These are phyloP conservation scores for Neofusicoccum ribis DNA, from an alignment of 2,329 filamentous ascomycete species.

Conservation along the genomic window DNA sequence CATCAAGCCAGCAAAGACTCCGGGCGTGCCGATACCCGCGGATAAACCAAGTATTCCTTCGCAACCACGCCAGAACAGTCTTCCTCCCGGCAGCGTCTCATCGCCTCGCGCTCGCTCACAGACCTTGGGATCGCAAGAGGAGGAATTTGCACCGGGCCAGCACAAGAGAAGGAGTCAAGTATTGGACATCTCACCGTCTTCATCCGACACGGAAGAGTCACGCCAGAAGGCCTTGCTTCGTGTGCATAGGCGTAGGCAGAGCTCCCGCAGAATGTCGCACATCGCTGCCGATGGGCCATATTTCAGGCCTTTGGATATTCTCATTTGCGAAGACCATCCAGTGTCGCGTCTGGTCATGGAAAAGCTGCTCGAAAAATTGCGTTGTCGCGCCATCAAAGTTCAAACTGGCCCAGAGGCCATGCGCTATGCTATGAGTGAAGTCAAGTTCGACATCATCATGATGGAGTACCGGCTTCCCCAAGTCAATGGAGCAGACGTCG, in stretches of 20 bases:
- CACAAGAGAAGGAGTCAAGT: conserved; percentile 92
- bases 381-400: conserved; percentile 90
- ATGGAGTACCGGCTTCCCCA: conserved; percentile 95
- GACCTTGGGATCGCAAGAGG: conserved; percentile 92
- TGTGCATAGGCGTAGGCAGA: conserved; percentile 91
- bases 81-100: conserved; percentile 36
- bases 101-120: conserved; percentile 75
- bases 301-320: conserved; percentile 87
- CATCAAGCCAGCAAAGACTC: conserved; percentile 48
- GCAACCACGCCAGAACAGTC: conserved; percentile 34
- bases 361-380: conserved; percentile 89
- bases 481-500: conserved; percentile 92
- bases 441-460: conserved; percentile 98
- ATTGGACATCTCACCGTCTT: conserved; percentile 94
- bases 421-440: conserved; percentile 90
- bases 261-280: conserved; percentile 89
- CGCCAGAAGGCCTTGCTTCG: conserved; percentile 87
- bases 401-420: conserved; percentile 88
- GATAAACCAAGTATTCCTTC: conserved; percentile 31
- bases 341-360: conserved; percentile 99
- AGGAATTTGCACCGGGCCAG: conserved; percentile 58
- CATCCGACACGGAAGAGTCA: conserved; percentile 94
- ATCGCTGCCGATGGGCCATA: conserved; percentile 82
- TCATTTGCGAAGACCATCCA: conserved; percentile 97
- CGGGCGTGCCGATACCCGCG: conserved; percentile 47